Evolutionary conservation across 2,329 filamentous ascomycete species (phyloP), one percentile per base, ranked within the genome.

Genomic region (Exophiala mesophila): DNA sequence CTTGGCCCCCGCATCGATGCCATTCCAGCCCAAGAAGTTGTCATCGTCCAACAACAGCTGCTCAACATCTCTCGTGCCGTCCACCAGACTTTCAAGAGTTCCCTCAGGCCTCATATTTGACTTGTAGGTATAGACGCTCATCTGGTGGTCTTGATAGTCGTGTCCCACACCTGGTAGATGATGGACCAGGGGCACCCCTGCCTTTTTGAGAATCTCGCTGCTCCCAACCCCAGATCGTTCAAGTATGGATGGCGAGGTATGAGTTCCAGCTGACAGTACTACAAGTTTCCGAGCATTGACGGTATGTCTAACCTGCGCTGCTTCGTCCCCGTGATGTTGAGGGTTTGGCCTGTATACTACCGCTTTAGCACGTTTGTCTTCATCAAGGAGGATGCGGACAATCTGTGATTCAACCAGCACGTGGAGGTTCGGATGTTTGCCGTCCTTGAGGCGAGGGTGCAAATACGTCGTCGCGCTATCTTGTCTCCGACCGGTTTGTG

Each of bases 181-280:
- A 9, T 74, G 59, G 44, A 67, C 69, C 16, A 65, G 56, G 4
- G 62, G 52, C 9, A 76, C 64, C 0, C 65, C 65, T 2, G 64
- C 66, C 2, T 58, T 54, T 10, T 63, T 50, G 2, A 76, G 60
- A 4, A 73, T 51, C 1, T 63, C 54, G 3, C 63, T 58, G 32
- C 67, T 63, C 3, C 80, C 80, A 21, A 83, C 67, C 0, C 79
- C 79, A 0, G 77, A 81, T 1, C 80, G 63, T 48, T 83, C 78
- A 10, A 76, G 69, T 12, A 78, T 63, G 59, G 72, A 76, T 5
- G 72, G 80, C 9, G 74, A 78, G 55, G 72, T 71, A 28, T 75
- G 62, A 17, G 69, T 72, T 0, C 80, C 80, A 1, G 77, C 76
- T 3, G 73, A 74, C 3, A 84, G 57, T 21, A 83, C 69, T 6